These are phyloP conservation scores for Blastobotrys ciferrii DNA, from an alignment of 1,139 yeast species.

Conservation along the genomic window DNA sequence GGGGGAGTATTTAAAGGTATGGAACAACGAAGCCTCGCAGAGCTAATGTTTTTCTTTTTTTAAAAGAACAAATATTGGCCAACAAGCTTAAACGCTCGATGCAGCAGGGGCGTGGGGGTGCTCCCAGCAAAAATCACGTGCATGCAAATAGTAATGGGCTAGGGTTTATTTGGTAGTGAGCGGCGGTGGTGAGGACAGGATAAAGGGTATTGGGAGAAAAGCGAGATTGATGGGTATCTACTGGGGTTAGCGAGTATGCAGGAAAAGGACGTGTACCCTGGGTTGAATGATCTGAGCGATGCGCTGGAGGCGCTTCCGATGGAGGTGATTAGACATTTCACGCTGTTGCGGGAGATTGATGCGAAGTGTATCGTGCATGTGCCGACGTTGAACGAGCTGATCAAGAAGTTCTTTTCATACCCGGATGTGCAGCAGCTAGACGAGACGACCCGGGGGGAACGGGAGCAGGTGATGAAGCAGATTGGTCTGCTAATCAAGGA, in stretches of 20 bases:
- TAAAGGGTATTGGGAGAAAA: too few species aligned
- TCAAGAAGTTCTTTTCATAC: constrained; percentile 49
- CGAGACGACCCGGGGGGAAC: constrained; percentile 26
- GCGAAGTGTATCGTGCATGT: constrained; percentile 82
- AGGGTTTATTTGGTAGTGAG: too few species aligned
- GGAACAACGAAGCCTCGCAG: too few species aligned
- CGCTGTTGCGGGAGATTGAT: constrained; percentile 86
- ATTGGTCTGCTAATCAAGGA: constrained; percentile 48
- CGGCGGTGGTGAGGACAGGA: background rate
- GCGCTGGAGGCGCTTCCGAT: constrained; percentile 88
- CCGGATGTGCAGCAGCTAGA: constrained; percentile 17
- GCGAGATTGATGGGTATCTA: background rate
- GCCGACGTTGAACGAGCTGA: constrained; percentile 62
- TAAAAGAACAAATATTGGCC: too few species aligned
- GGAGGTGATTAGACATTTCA: constrained; percentile 80
- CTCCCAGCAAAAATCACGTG: too few species aligned
- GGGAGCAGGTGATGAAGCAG: constrained; percentile 40
- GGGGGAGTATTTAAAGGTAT: too few species aligned
- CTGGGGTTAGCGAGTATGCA: background rate
- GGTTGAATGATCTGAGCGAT: constrained; percentile 87
- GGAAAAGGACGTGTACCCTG: constrained; percentile 54
- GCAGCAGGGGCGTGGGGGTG: too few species aligned
- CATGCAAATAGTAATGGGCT: too few species aligned
- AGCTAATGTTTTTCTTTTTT: too few species aligned
- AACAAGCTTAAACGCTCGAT: too few species aligned